These are phyloP conservation scores for Trichosporon faecale DNA, from an alignment of 1,284 basidiomycete species.

Conservation along the genomic window DNA sequence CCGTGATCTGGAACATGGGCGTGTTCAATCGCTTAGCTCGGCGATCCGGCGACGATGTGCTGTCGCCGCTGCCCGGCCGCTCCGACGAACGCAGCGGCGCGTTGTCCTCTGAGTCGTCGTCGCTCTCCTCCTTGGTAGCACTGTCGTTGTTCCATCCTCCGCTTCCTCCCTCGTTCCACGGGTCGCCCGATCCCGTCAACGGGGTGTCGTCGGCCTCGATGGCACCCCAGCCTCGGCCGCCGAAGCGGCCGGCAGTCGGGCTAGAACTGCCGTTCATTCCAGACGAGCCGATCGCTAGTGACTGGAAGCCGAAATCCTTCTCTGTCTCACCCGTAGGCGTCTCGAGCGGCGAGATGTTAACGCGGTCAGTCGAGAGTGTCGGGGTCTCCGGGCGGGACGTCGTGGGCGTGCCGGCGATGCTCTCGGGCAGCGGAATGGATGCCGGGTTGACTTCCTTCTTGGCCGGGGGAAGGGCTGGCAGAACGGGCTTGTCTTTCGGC, in stretches of 20 bases:
- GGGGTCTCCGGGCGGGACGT: slow-evolving; percentile 33
- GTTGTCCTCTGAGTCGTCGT: slow-evolving; percentile 9
- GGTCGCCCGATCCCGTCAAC: slow-evolving; percentile 10
- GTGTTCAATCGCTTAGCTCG: slow-evolving; percentile 26
- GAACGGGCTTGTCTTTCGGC: slow-evolving; percentile 27
- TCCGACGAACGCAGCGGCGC: not conserved
- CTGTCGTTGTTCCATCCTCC: slow-evolving; percentile 24
- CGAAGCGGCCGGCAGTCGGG: slow-evolving; percentile 12
- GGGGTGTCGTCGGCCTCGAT: slow-evolving; percentile 30
- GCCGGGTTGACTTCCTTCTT: slow-evolving; percentile 16
- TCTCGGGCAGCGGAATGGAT: slow-evolving; percentile 39
- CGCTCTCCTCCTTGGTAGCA: slow-evolving; percentile 19
- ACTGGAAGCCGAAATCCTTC: slow-evolving; percentile 40
- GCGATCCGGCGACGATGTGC: slow-evolving; percentile 17
- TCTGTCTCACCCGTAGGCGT: slow-evolving; percentile 25
- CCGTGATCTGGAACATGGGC: slow-evolving; percentile 65
- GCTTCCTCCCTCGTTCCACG: slow-evolving; percentile 15
- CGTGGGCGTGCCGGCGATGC: slow-evolving; percentile 32
- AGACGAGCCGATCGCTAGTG: slow-evolving; percentile 37
- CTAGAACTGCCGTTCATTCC: slow-evolving; percentile 12
- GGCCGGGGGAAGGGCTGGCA: slow-evolving; percentile 13
- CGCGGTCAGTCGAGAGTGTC: slow-evolving; percentile 31
- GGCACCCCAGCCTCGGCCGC: slow-evolving; percentile 18
- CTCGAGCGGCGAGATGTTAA: slow-evolving; percentile 48
- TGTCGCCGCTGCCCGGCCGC: not conserved